These are phyloP conservation scores for Helicostylum pulchrum DNA, from an alignment of 192 early-diverging fungal genomes.

Conservation along the genomic window DNA sequence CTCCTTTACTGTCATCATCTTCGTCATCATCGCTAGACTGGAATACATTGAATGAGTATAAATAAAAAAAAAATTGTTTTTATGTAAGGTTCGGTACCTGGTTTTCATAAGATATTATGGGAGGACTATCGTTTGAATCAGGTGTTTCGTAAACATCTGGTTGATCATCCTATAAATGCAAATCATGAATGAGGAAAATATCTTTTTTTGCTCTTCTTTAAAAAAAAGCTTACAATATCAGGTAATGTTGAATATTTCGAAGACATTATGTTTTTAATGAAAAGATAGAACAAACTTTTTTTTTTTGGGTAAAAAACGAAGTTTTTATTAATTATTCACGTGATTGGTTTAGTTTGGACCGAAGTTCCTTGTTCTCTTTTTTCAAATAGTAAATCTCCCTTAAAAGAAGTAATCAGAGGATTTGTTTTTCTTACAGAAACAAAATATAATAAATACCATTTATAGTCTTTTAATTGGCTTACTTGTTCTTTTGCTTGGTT, in stretches of 20 bases:
- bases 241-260: slow-evolving; percentile 23
- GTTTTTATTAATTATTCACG: neutral
- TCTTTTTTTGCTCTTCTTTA: too few relatives aligned
- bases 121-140: slow-evolving; percentile 37
- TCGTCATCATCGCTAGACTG: slow-evolving; percentile 17
- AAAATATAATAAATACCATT: neutral
- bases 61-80: too few relatives aligned
- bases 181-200: too few relatives aligned
- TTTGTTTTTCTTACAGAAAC: neutral
- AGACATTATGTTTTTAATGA: slow-evolving; percentile 3
- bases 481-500: slow-evolving; percentile 2
- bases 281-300: too few relatives aligned
- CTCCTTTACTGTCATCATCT: slow-evolving; percentile 60
- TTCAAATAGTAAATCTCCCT: slow-evolving; percentile 5
- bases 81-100: slow-evolving; percentile 20
- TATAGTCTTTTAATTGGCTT: neutral
- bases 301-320: too few relatives aligned
- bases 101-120: slow-evolving; percentile 22
- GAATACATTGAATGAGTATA: too few relatives aligned
- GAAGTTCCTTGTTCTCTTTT: slow-evolving; percentile 1
- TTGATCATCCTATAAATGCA: slow-evolving; percentile 54
- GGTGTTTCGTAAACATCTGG: slow-evolving; percentile 89
- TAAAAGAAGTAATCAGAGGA: neutral
- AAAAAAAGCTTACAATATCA: slow-evolving; percentile 18
- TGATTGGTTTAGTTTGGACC: neutral